A percentile compares a stretch with the other conserved stretches of the same genome.
phyloP scores from a whole-genome alignment of 257 asterid species.

The Nyctanthes arbortristis region DNA sequence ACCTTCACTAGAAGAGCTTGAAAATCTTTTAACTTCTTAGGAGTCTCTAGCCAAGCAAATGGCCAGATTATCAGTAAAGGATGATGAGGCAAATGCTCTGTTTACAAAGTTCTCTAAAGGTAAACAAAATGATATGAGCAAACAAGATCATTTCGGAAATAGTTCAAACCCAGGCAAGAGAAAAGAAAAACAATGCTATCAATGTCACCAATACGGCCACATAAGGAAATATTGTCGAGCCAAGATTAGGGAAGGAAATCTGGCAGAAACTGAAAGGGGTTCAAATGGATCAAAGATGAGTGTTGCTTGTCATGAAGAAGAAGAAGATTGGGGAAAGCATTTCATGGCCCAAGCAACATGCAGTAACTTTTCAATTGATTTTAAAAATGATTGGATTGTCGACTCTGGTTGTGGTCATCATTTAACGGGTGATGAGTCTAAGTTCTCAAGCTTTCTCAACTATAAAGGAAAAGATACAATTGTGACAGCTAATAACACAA shows the following conservation, averaged over 20 bases:
- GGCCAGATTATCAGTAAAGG: too few species aligned
- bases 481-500: background rate
- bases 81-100: background rate
- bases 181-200: background rate
- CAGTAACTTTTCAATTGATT: background rate
- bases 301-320: too few species aligned
- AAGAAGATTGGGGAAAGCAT: background rate
- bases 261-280: background rate
- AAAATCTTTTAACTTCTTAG: background rate
- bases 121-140: background rate
- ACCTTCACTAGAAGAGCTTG: constrained; percentile 10
- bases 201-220: background rate
- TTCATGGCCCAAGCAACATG: background rate
- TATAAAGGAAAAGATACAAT: background rate
- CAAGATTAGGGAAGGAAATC: background rate
- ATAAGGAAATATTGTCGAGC: background rate
- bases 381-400: background rate
- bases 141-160: too few species aligned
- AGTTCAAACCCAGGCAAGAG: too few species aligned
- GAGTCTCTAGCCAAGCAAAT: background rate
- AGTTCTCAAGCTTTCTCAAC: background rate
- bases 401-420: background rate
- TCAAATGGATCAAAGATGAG: background rate
- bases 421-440: background rate
- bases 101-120: background rate